Percentiles rank a stretch among this genome's conserved stretches.
These are phyloP conservation scores for Huntiella moniliformis DNA, from an alignment of 2,329 filamentous ascomycete species.

Conservation along the genomic window DNA sequence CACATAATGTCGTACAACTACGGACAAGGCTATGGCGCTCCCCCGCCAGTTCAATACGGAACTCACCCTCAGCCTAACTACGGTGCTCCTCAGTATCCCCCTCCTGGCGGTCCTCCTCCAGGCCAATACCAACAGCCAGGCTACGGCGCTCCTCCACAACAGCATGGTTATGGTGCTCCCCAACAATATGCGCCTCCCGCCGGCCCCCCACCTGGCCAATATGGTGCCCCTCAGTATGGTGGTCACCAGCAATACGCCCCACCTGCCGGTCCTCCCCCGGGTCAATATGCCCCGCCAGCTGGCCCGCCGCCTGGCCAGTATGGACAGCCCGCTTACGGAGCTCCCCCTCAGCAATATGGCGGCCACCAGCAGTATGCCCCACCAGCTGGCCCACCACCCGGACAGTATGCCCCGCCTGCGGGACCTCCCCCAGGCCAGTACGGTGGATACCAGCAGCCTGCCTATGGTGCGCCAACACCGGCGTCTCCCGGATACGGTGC, in stretches of 20 bases:
- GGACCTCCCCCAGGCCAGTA: constrained; percentile 15
- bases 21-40: constrained; percentile 15
- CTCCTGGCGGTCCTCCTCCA: constrained; percentile 11
- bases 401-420: constrained; percentile 16
- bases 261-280: constrained; percentile 12
- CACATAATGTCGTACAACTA: constrained; percentile 10
- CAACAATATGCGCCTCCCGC: constrained; percentile 12
- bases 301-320: constrained; percentile 15
- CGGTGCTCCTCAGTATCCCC: constrained; percentile 15
- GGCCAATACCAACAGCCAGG: constrained; percentile 20
- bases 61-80: constrained; percentile 17
- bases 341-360: constrained; percentile 10
- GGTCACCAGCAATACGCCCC: constrained; percentile 6
- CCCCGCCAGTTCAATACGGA: constrained; percentile 17
- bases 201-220: constrained; percentile 10
- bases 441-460: constrained; percentile 9
- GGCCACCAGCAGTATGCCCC: constrained; percentile 13
- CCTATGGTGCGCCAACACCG: constrained; percentile 33
- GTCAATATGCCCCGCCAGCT: constrained; percentile 15
- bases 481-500: constrained; percentile 60
- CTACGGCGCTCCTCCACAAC: constrained; percentile 21
- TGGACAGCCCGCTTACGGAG: not conserved
- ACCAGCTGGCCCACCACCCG: constrained; percentile 15
- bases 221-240: constrained; percentile 6
- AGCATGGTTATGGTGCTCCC: no score